Evolutionary conservation across 257 asterid genomes (phyloP), one percentile per base, ranked within the genome.

Genomic region (Anisodus tanguticus): DNA sequence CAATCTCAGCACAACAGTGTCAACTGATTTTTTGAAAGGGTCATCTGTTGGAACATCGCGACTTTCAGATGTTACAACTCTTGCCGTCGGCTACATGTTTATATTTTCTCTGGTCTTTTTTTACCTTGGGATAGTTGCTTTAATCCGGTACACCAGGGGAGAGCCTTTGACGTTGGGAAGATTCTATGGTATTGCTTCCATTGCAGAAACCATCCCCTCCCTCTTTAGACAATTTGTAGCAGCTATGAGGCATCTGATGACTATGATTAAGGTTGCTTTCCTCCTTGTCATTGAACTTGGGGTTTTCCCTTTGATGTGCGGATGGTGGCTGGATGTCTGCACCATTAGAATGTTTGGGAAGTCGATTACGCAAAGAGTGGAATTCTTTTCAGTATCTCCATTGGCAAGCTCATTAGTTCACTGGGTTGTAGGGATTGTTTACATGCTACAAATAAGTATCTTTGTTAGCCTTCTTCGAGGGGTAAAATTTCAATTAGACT

Each of bases 301-400:
- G 19, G 99, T 95, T 80, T 97, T 97, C 84, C 99, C 99, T 84
- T 88, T 97, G 87, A 93, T 97, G 98, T 97, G 99, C 62, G 99
- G 99, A 16, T 97, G 99, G 99, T 97, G 99, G 98, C 92, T 97
- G 89, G 99, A 97, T 92, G 91, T 97, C 83, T 97, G 99, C 87
- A 97, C 99, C 12, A 88, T 95, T 87, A 92, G 92, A 89, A 93
- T 97, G 99, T 97, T 97, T 74, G 98, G 98, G 83, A 97, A 92
- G 87, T 89, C 99, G 11, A 90, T 97, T 83, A 90, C 97, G 6
- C 98, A 97, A 87, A 93, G 99, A 82, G 95, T 97, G 53, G 98
- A 95, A 88, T 97, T 97, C 92, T 97, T 97, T 90, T 90, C 99
- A 57, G 92, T 91, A 86, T 97, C 98, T 12, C 99, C 99, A 11